These are phyloP conservation scores for Pisolithus thermaeus DNA, from an alignment of 1,284 basidiomycete genomes.

Conservation along the genomic window DNA sequence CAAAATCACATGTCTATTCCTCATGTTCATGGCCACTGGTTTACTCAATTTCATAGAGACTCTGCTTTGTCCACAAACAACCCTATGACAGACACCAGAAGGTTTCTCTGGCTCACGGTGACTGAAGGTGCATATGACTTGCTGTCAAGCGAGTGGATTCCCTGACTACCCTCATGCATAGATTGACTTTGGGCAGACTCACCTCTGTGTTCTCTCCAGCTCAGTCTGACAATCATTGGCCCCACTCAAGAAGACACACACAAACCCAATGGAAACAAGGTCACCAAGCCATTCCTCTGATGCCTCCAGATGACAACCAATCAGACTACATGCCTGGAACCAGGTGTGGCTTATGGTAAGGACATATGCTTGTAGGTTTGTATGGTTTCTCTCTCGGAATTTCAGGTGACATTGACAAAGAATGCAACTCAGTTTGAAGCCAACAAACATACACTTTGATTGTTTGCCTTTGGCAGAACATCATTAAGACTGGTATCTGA, in stretches of 20 bases:
- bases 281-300: constrained; percentile 17
- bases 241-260: constrained; percentile 56
- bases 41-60: constrained; percentile 45
- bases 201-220: constrained; percentile 20
- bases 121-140: constrained; percentile 37
- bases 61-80: constrained; percentile 36
- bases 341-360: constrained; percentile 53
- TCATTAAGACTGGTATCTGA: no score
- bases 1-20: no score
- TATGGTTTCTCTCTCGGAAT: no score
- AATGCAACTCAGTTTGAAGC: no score
- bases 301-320: constrained; percentile 33
- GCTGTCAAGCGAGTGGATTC: no score
- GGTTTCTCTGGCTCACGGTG: constrained; percentile 57
- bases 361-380: constrained; percentile 50
- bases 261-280: constrained; percentile 46
- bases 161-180: no score
- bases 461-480: no score
- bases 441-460: no score
- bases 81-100: constrained; percentile 37
- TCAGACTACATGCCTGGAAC: constrained; percentile 41
- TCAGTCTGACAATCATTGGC: constrained; percentile 23
- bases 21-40: constrained; percentile 59
- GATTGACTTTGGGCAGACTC: no score
- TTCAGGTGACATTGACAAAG: no score